Evolutionary conservation across 2,329 filamentous ascomycete species (phyloP).

Genomic region (Aspergillus arachidicola): DNA sequence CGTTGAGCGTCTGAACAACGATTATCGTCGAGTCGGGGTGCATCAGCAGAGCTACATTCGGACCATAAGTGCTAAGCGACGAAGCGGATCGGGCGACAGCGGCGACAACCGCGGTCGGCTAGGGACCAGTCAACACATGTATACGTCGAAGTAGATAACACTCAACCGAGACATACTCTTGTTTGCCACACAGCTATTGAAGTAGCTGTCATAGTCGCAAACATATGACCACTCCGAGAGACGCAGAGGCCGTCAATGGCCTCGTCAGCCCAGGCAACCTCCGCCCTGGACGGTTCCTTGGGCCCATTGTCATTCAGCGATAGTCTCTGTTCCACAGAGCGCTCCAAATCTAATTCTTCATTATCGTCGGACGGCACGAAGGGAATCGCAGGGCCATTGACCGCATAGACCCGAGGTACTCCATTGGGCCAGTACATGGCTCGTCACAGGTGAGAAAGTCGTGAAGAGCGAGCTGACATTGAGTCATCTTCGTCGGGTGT

Average conservation of each 20-base stretch:
- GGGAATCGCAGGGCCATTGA: constrained; percentile 47
- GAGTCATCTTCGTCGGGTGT: constrained; percentile 39
- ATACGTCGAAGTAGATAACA: constrained; percentile 16
- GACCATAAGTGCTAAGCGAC: constrained; percentile 81
- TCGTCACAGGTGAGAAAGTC: constrained; percentile 31
- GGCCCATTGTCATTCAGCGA: constrained; percentile 29
- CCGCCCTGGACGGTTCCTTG: constrained; percentile 28
- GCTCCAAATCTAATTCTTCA: constrained; percentile 19
- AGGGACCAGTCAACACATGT: constrained; percentile 33
- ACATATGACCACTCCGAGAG: constrained; percentile 77
- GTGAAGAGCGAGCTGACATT: constrained; percentile 35
- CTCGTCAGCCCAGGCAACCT: constrained; percentile 56
- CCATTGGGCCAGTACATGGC: constrained; percentile 56
- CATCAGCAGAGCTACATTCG: constrained; percentile 80
- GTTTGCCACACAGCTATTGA: constrained; percentile 96
- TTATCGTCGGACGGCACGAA: constrained; percentile 29
- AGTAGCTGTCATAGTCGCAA: constrained; percentile 82
- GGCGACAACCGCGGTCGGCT: constrained; percentile 88
- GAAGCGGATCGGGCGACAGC: constrained; percentile 78
- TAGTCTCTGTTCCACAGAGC: constrained; percentile 24
- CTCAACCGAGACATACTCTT: constrained; percentile 61
- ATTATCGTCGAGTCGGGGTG: constrained; percentile 91
- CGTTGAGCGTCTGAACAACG: constrained; percentile 81
- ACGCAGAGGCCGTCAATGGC: constrained; percentile 74
- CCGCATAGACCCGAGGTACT: constrained; percentile 52